Percentiles rank a stretch among this genome's conserved stretches.
phyloP scores from a whole-genome alignment of 176 grass and related monocot genomes.

The Oryza meyeriana region DNA sequence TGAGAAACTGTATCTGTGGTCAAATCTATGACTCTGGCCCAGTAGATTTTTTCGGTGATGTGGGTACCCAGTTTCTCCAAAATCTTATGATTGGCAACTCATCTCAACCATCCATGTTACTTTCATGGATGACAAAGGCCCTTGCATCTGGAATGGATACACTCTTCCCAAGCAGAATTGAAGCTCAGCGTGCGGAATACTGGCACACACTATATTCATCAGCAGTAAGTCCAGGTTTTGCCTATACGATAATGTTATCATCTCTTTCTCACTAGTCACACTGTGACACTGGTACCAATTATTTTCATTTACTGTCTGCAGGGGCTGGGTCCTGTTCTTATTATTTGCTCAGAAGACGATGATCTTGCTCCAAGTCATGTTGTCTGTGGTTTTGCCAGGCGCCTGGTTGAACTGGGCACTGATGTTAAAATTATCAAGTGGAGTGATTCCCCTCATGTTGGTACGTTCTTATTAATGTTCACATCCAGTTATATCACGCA shows the following conservation, averaged over 20 bases:
- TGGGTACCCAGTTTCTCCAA: slow-evolving; percentile 47
- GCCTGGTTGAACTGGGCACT: slow-evolving; percentile 62
- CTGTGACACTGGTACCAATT: neutral
- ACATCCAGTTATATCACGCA: neutral
- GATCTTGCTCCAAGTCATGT: slow-evolving; percentile 74
- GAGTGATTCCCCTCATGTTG: slow-evolving; percentile 61
- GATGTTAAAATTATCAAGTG: slow-evolving; percentile 87
- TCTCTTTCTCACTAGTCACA: neutral
- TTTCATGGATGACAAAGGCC: slow-evolving; percentile 75
- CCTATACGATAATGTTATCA: neutral
- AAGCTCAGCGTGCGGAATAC: slow-evolving; percentile 85
- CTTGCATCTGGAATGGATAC: slow-evolving; percentile 78
- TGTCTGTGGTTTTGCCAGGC: slow-evolving; percentile 71
- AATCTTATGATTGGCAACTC: slow-evolving; percentile 40
- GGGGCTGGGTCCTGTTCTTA: slow-evolving; percentile 78
- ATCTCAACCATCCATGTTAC: slow-evolving; percentile 47
- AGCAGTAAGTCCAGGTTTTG: slow-evolving; percentile 48
- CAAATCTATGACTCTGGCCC: slow-evolving; percentile 93
- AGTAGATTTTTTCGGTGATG: slow-evolving; percentile 73
- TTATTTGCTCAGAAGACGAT: slow-evolving; percentile 93
- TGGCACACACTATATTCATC: slow-evolving; percentile 93
- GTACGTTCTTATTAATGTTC: slow-evolving; percentile 39
- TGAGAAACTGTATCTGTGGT: slow-evolving; percentile 78
- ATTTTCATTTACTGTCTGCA: slow-evolving; percentile 36
- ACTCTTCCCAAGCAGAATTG: slow-evolving; percentile 90